Percentiles rank a stretch among this genome's conserved stretches.
These are phyloP conservation scores for Allodekkera sacchari DNA, from an alignment of 805 yeast species.

Conservation along the genomic window DNA sequence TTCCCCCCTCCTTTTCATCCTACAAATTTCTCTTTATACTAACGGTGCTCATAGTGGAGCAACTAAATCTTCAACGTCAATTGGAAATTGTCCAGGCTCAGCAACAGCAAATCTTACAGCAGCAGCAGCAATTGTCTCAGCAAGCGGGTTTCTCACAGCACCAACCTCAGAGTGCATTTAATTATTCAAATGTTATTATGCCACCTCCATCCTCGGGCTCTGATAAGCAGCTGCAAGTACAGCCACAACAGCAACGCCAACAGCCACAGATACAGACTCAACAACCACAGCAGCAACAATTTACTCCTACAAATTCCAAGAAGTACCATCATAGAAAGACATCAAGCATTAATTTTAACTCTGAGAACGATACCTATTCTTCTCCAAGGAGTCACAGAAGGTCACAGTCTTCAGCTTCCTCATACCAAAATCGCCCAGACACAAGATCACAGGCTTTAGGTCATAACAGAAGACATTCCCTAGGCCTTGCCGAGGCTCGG, in stretches of 20 bases:
- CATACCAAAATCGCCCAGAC: constrained; percentile 14
- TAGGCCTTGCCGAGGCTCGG: constrained; percentile 87
- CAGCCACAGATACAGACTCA: no score
- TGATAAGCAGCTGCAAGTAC: no score
- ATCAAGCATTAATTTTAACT: constrained; percentile 19
- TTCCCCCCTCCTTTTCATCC: background rate
- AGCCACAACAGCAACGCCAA: no score
- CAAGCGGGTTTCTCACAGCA: constrained; percentile 16
- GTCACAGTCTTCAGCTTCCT: constrained; percentile 32
- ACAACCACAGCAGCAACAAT: no score
- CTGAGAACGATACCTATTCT: constrained; percentile 5
- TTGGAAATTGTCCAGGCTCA: constrained; percentile 87
- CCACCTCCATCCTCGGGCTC: constrained; percentile 22
- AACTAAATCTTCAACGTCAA: constrained; percentile 82
- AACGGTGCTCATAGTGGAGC: constrained; percentile 67
- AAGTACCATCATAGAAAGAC: constrained; percentile 25
- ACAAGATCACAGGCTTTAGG: constrained; percentile 40
- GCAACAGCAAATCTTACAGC: constrained; percentile 81
- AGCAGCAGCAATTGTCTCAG: constrained; percentile 39
- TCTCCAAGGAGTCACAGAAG: constrained; percentile 34
- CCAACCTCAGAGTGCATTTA: constrained; percentile 13
- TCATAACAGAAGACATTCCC: constrained; percentile 84
- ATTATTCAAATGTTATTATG: constrained; percentile 16
- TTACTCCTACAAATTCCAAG: no score
- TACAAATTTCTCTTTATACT: background rate